Evolutionary conservation across 352 stramenopile species (phyloP), one percentile per base, ranked within the genome.

Genomic region (Lagenidium giganteum): DNA sequence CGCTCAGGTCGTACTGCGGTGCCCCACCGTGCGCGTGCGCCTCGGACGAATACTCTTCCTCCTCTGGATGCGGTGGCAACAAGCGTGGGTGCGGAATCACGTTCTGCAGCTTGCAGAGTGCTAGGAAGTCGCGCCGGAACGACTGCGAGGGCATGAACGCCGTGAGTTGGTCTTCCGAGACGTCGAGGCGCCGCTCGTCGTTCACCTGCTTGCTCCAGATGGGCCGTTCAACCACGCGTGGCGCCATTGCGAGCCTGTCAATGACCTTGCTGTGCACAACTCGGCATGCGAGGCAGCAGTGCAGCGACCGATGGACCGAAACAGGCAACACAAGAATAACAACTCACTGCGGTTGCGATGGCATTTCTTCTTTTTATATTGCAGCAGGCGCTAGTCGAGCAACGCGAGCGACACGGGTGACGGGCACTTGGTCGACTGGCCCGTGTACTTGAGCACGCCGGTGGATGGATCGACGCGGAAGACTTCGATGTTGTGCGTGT

Each of bases 1-100:
- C 78, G 24, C 58, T 69, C 28, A 87, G 42, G 24, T 91, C 72
- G 34, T 83, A 87, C 11, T 72, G 53, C 8, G 20, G 12, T 44
- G 16, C 18, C 17, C 17, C 16, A 30, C 4, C 18, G n/a, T 42
- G 62, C 2, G 33, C 29, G 5, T 54, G 46, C 3, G 57, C 58
- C 13, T 79, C 62, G 20, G n/a, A 62, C 36, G 22, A 64, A 5
- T 53, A 59, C 36, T 88, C 76, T 43, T 86, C 68, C 35, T 84
- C 68, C 33, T 86, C 68, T 0, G 67, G 57, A 28, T 85, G 67
- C 44, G 78, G 51, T 17, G 76, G 71, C 16, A 84, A 60, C 12
- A 91, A 49, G 38, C 83, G 72, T 1, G 79, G 79, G 21, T 88
- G 76, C 14, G 75, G 75, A 3, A 74, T 67, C 29, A 87, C 54